Conservation (phyloP, 352 stramenopile genomes). For the Phytophthora citrophthora region DNA sequence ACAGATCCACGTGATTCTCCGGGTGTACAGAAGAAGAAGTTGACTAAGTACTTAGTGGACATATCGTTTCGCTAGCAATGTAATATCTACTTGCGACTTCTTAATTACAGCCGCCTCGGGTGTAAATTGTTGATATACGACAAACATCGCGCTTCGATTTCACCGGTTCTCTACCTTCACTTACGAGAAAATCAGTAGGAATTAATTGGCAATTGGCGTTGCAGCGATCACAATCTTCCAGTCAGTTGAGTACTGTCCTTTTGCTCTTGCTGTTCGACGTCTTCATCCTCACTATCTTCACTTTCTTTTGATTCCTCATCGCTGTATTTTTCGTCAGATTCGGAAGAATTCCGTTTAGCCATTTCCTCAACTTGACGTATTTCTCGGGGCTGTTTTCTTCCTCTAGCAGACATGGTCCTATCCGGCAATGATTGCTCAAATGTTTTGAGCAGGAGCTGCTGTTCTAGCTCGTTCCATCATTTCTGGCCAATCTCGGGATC, state of each 20-base stretch:
- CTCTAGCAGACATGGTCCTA: slow-evolving; percentile 17
- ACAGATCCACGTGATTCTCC: slow-evolving; percentile 27
- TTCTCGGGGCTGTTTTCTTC: not conserved
- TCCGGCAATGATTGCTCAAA: slow-evolving; percentile 29
- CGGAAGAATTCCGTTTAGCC: slow-evolving; percentile 18
- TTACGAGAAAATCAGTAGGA: slow-evolving; percentile 40
- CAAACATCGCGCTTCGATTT: slow-evolving; percentile 17
- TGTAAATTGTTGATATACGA: slow-evolving; percentile 72
- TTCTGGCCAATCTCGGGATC: slow-evolving; percentile 31
- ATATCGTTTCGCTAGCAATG: no score
- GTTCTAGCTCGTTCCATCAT: slow-evolving; percentile 46
- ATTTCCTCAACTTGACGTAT: slow-evolving; percentile 21
- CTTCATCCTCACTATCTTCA: slow-evolving; percentile 2
- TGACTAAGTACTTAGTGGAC: no score
- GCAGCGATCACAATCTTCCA: slow-evolving; percentile 4
- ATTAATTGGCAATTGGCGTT: slow-evolving; percentile 49
- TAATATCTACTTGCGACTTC: no score
- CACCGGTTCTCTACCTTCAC: slow-evolving; percentile 5
- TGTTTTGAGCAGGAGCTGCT: slow-evolving; percentile 27
- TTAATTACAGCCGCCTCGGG: slow-evolving; percentile 4
- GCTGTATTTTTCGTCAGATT: slow-evolving; percentile 14
- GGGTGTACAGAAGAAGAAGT: no score
- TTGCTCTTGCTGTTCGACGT: slow-evolving; percentile 6
- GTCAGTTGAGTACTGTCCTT: not conserved
- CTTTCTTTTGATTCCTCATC: slow-evolving; percentile 13